Conservation (phyloP, 1,284 basidiomycete genomes). For the Cryptococcus maquisensis region DNA sequence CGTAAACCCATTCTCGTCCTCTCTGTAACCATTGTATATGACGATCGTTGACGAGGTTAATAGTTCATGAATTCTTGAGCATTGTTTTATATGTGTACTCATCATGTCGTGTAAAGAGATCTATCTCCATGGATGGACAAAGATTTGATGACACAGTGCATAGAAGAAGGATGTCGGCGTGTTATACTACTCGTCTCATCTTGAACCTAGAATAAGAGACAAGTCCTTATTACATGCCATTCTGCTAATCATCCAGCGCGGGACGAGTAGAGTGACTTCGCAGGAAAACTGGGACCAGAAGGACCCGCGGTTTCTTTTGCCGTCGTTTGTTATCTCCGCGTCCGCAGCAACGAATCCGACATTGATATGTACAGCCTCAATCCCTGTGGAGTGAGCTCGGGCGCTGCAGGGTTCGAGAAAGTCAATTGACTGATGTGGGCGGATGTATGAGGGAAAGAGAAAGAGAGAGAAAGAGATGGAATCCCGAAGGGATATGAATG, state of each 20-base stretch:
- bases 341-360: neutral
- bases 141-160: neutral
- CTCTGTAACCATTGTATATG: too few relatives aligned
- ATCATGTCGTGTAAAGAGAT: neutral
- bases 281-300: neutral
- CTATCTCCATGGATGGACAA: neutral
- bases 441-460: neutral
- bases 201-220: neutral
- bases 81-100: neutral
- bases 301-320: neutral
- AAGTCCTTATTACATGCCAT: conserved; percentile 1
- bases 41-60: too few relatives aligned
- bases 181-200: conserved; percentile 4
- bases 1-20: too few relatives aligned
- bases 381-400: too few relatives aligned
- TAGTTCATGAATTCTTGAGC: neutral
- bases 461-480: neutral
- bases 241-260: neutral
- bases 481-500: too few relatives aligned
- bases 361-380: too few relatives aligned
- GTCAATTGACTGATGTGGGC: neutral
- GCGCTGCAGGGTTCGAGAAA: neutral
- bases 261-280: neutral
- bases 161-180: neutral
- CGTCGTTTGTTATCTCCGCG: neutral